Conservation (phyloP, 2,329 filamentous ascomycete genomes). For the Fusarium burgessii region DNA sequence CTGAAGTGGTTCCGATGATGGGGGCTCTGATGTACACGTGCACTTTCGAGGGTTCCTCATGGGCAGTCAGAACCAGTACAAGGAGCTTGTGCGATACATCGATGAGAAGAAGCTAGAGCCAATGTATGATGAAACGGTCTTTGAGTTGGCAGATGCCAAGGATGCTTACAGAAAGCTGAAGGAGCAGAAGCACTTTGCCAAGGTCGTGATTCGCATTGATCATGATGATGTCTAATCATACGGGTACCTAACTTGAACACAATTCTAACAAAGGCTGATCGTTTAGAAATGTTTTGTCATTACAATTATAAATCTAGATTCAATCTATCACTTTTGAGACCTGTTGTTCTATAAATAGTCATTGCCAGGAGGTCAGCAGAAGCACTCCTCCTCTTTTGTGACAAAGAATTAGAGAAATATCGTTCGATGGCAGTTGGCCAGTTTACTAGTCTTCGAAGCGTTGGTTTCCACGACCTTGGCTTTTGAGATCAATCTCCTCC, state of each 20-base stretch:
- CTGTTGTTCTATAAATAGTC: background rate
- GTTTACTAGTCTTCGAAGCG: slow-evolving; percentile 3
- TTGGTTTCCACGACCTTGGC: slow-evolving; percentile 10
- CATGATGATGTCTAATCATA: background rate
- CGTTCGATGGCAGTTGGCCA: rapidly evolving
- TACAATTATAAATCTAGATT: background rate
- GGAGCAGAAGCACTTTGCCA: slow-evolving; percentile 53
- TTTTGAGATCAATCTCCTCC: slow-evolving; percentile 14
- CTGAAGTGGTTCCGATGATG: slow-evolving; percentile 42
- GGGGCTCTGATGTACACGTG: slow-evolving; percentile 43
- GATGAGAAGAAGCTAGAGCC: slow-evolving; percentile 50
- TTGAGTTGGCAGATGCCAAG: slow-evolving; percentile 49
- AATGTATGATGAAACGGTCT: slow-evolving; percentile 48
- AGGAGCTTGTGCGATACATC: slow-evolving; percentile 48
- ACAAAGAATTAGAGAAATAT: too few species aligned
- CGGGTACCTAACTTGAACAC: rapidly evolving
- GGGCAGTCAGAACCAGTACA: slow-evolving; percentile 46
- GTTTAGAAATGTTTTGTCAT: background rate
- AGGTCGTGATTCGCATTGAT: slow-evolving; percentile 50
- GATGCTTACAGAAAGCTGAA: slow-evolving; percentile 50
- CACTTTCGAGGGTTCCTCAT: slow-evolving; percentile 48
- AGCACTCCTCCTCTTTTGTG: too few species aligned
- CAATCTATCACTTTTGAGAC: background rate
- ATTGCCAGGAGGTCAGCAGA: too few species aligned
- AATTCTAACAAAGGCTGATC: background rate